Evolutionary conservation across 306 rosid species (phyloP).

Genomic region (Amphicarpaea edgeworthii): DNA sequence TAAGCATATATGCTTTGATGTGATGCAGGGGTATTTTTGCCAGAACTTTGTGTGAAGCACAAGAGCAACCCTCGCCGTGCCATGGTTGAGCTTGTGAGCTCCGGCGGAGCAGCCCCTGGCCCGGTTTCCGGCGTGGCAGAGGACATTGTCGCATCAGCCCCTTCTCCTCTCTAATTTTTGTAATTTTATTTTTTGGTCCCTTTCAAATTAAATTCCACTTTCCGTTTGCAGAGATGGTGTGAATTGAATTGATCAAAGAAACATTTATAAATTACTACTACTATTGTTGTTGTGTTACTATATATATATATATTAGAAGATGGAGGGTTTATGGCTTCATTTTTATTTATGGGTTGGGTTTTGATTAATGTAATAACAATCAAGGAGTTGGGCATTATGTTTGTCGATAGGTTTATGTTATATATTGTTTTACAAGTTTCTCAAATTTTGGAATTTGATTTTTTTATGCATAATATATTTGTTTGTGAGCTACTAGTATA

Average conservation of each 20-base stretch:
- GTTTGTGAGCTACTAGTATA: not conserved
- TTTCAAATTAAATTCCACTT: constrained; percentile 19
- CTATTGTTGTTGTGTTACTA: not conserved
- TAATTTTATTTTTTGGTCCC: no score
- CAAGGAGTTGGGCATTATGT: constrained; percentile 2
- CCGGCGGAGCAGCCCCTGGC: constrained; percentile 66
- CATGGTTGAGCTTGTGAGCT: constrained; percentile 71
- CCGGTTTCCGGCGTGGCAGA: constrained; percentile 46
- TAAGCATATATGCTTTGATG: not conserved
- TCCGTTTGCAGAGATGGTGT: constrained; percentile 12
- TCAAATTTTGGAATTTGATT: constrained; percentile 8
- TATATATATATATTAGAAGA: not conserved
- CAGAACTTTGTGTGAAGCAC: constrained; percentile 67
- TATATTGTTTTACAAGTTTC: constrained; percentile 1
- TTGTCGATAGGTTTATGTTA: not conserved
- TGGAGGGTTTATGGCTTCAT: constrained; percentile 14
- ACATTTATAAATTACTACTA: no score
- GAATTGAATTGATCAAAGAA: not conserved
- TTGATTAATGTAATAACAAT: not conserved
- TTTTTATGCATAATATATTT: not conserved
- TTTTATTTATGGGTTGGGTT: constrained; percentile 25
- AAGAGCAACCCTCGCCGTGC: constrained; percentile 69
- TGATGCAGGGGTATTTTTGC: constrained; percentile 73
- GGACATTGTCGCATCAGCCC: constrained; percentile 18
- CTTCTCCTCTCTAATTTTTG: constrained; percentile 42